These are phyloP conservation scores for Penicillium sumatraense DNA, from an alignment of 2,329 filamentous ascomycete species.

Conservation along the genomic window DNA sequence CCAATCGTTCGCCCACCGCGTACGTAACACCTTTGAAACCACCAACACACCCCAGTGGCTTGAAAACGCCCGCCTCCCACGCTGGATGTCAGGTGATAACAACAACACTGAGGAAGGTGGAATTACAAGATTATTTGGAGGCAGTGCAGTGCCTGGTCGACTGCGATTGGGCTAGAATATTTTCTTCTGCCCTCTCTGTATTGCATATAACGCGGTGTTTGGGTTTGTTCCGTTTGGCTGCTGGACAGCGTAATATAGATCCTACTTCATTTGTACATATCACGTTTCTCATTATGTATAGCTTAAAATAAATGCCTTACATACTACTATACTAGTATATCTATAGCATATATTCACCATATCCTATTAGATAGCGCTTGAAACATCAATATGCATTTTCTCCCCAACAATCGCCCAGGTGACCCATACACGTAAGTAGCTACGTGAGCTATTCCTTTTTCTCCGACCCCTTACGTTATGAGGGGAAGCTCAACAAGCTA, in stretches of 20 bases:
- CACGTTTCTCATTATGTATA: slow-evolving; percentile 8
- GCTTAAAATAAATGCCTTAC: not conserved
- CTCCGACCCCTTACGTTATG: not conserved
- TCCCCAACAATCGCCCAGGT: too few relatives aligned
- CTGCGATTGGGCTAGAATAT: slow-evolving; percentile 39
- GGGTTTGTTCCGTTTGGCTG: slow-evolving; percentile 2
- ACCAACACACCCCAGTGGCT: slow-evolving; percentile 83
- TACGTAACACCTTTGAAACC: slow-evolving; percentile 90
- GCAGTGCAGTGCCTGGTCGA: slow-evolving; percentile 44
- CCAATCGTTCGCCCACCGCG: slow-evolving; percentile 77
- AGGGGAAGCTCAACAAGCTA: not conserved
- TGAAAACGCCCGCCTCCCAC: slow-evolving; percentile 74
- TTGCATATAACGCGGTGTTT: not conserved
- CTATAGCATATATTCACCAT: too few relatives aligned
- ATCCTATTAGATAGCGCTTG: too few relatives aligned
- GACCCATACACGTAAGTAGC: not conserved
- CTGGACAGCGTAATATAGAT: slow-evolving; percentile 5
- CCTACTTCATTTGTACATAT: slow-evolving; percentile 1
- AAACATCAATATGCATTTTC: too few relatives aligned
- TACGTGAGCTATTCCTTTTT: not conserved
- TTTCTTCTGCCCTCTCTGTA: not conserved
- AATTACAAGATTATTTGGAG: slow-evolving; percentile 46
- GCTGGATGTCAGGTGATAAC: slow-evolving; percentile 74
- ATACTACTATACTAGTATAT: too few relatives aligned
- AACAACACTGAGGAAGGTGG: slow-evolving; percentile 33